Conservation (phyloP, 73 alveolate species). For the Stentor roeselii region DNA sequence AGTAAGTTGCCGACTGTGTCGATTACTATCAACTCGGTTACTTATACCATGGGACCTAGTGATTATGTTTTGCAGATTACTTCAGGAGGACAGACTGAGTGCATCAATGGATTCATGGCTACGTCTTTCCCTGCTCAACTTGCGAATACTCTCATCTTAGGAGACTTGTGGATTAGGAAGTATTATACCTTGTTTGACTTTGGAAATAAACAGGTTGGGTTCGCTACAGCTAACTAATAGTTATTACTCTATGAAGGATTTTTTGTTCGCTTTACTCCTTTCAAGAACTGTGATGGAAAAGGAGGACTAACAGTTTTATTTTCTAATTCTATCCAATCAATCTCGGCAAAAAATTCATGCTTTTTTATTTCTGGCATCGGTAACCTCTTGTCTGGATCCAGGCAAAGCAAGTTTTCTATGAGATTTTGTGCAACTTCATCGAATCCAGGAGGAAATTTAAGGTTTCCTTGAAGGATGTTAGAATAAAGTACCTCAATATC, state of each 20-base stretch:
- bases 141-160: not conserved
- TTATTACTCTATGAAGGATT: not conserved
- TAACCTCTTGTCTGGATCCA: not conserved
- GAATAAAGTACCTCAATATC: slow-evolving; percentile 24
- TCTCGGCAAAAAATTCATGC: not conserved
- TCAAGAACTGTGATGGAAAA: not conserved
- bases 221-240: too few species aligned
- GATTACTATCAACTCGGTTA: not conserved
- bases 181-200: not conserved
- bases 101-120: not conserved
- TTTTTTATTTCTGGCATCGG: not conserved
- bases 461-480: slow-evolving; percentile 33
- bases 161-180: not conserved
- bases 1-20: not conserved
- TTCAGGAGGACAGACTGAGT: not conserved
- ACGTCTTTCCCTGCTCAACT: not conserved
- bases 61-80: not conserved
- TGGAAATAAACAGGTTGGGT: not conserved
- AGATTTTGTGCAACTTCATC: too few species aligned
- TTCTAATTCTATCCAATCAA: not conserved
- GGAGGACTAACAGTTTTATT: not conserved
- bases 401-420: too few species aligned
- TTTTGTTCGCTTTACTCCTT: not conserved
- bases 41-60: not conserved
- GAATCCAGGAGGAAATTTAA: too few species aligned